Evolutionary conservation across 192 early-diverging fungal species (phyloP), one percentile per base, ranked within the genome.

Genomic region (Gaertneriomyces semiglobifer): DNA sequence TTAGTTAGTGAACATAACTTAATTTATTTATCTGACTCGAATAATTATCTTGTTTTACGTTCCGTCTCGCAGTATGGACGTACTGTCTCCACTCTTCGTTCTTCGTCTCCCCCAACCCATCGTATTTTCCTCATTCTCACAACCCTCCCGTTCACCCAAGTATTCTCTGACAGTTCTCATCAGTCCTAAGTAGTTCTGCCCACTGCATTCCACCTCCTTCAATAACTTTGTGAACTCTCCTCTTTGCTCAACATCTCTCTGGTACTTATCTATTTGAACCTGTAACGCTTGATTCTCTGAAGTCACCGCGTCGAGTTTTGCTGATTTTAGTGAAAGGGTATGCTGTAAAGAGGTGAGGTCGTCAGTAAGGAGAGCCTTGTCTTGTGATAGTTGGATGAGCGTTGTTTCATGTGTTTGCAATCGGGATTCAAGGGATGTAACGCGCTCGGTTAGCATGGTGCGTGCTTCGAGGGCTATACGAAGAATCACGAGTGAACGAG

Each of bases 331-430:
- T 1, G 75, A 69, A 10, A 46, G 72, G 11, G 69, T 63, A 46
- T 78, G 75, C 7, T 66, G 42, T 2, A 78, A 58, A 44, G 75
- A 69, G 44, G 77, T 73, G 3, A 78, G 73, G 47, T 78, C 77
- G 42, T 78, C 77, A 45, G 75, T 72, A 9, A 78, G 63, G n/a
- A 78, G 69, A 41, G 73, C 72, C 44, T 78, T 78, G 67, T 78
- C 77, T 53, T 78, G 77, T 0, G 68, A 69, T n/a, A 78, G 53
- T 64, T 74, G 73, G 20, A 78, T 73, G 5, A 78, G 46, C 41
- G 75, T 69, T 4, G 38, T 20, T 44, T 73, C 71, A 56, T 75
- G 69, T 7, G 55, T 19, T 18, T 51, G 16, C 14, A 75, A 12
- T 0, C 77, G 47, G 16, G 8, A 12, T 38, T 78, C 73, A 19